Evolutionary conservation across 2,329 filamentous ascomycete genomes (phyloP), one percentile per base, ranked within the genome.

Genomic region (Eutypa lata): DNA sequence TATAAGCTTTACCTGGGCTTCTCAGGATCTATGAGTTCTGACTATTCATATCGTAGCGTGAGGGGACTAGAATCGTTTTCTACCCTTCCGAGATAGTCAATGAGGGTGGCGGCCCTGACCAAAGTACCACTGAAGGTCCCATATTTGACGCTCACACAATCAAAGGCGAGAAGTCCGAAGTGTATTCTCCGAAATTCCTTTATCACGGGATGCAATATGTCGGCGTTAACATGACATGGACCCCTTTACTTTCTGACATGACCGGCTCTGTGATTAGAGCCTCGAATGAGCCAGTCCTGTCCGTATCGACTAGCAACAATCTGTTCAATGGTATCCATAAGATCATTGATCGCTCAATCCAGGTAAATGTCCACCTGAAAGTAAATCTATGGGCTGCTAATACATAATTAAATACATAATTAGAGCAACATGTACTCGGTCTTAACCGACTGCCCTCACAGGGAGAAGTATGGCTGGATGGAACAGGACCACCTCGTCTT

Each of bases 101-200:
- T 35, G 47, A 28, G 4, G 49, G 38, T 5, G 38, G 47, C 13
- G 44, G 35, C 2, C 44, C 33, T 3, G 47, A 48, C 16, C 55
- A 57, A 22, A 8, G 47, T 1, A 50, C 53, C 8, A 53, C 43
- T 5, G 53, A 48, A 14, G 28, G 11, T 18, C 55, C 53, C 8
- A 55, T 57, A 26, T 57, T 53, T 33, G 53, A 57, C 45, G 53
- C 47, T 2, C 55, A 57, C 48, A 57, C 55, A 3, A 53, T 55
- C 2, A 44, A 47, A 2, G 47, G 42, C 0, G 33, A 37, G 3
- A 43, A 31, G 10, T 2, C 11, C 1, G 38, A 57, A 33, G 16
- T 47, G 7, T 56, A 57, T 22, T 44, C 40, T 13, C 50, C 51
- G 14, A 50, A 37, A 2, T 52, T 44, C 28, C 48, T 51, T 16